Percentiles rank a stretch among this genome's conserved stretches.
These are phyloP conservation scores for Chernovozyma sophiae-reginae DNA, from an alignment of 1,139 yeast species.

Conservation along the genomic window DNA sequence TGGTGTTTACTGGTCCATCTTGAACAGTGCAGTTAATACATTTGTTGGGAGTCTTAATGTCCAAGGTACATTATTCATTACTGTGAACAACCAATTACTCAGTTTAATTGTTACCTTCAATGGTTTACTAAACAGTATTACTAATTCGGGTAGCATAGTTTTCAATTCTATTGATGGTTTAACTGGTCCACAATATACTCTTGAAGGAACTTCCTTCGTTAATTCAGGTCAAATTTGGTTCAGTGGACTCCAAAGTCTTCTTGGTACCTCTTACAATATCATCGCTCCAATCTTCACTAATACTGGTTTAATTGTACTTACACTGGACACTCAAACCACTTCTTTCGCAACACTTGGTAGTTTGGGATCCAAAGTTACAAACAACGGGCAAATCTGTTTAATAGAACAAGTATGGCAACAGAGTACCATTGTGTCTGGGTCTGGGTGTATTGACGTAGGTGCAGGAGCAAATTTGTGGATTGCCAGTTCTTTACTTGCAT, in stretches of 20 bases:
- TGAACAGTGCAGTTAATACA: slow-evolving; percentile 23
- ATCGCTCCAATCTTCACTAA: slow-evolving; percentile 16
- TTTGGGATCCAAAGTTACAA: slow-evolving; percentile 10
- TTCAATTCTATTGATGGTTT: slow-evolving; percentile 4
- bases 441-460: slow-evolving; percentile 20
- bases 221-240: slow-evolving; percentile 12
- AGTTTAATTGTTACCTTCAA: slow-evolving; percentile 3
- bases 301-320: slow-evolving; percentile 15
- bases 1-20: slow-evolving; percentile 31
- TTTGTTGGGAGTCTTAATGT: slow-evolving; percentile 20
- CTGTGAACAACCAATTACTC: slow-evolving; percentile 8
- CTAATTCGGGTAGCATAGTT: slow-evolving; percentile 5
- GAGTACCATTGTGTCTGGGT: slow-evolving; percentile 15
- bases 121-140: slow-evolving; percentile 1
- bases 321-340: slow-evolving; percentile 11
- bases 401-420: slow-evolving; percentile 16
- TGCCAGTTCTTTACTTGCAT: slow-evolving; percentile 11
- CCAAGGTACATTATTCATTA: slow-evolving; percentile 23
- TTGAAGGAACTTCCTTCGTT: slow-evolving; percentile 6
- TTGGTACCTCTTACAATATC: slow-evolving; percentile 13
- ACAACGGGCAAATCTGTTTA: slow-evolving; percentile 20
- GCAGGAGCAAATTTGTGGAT: slow-evolving; percentile 14
- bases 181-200: slow-evolving; percentile 4
- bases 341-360: slow-evolving; percentile 16
- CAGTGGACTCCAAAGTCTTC: slow-evolving; percentile 3